phyloP scores from a whole-genome alignment of 202 grass and related monocot genomes.

The Sporobolus alterniflorus region DNA sequence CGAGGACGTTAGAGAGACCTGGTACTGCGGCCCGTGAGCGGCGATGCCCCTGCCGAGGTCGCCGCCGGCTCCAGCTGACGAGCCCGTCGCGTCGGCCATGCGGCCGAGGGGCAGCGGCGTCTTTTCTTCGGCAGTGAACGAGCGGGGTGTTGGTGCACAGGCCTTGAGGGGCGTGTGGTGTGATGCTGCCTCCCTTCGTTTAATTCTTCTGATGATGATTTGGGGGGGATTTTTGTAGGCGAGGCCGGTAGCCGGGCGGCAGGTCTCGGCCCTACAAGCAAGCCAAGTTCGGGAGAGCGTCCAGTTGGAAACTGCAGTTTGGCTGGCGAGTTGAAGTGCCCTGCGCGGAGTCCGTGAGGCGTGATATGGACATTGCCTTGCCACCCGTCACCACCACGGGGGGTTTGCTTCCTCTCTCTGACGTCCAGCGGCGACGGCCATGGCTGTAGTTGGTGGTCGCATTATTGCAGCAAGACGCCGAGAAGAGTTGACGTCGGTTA shows the following conservation, averaged over 20 bases:
- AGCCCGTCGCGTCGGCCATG: constrained; percentile 52
- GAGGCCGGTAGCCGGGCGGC: not conserved
- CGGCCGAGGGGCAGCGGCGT: not conserved
- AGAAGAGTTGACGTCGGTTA: too few species aligned
- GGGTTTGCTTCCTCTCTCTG: not conserved
- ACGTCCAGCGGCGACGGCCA: too few species aligned
- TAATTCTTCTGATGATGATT: not conserved
- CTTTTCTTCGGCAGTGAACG: not conserved
- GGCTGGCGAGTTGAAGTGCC: not conserved
- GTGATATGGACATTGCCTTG: not conserved
- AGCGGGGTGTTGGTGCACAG: not conserved
- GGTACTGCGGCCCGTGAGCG: not conserved
- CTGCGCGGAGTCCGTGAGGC: not conserved
- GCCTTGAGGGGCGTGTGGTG: not conserved
- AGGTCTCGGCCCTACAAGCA: not conserved
- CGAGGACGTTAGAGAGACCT: constrained; percentile 14
- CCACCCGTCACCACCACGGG: not conserved
- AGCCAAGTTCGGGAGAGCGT: not conserved
- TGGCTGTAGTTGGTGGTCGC: not conserved
- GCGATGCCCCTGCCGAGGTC: not conserved
- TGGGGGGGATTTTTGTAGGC: not conserved
- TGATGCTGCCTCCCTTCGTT: not conserved
- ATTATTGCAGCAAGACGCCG: too few species aligned
- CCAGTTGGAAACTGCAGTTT: not conserved
- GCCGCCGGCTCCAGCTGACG: not conserved